Percentiles rank a stretch among this genome's conserved stretches.
These are phyloP conservation scores for Pleomassaria siparia DNA, from an alignment of 2,329 filamentous ascomycete genomes.

Conservation along the genomic window DNA sequence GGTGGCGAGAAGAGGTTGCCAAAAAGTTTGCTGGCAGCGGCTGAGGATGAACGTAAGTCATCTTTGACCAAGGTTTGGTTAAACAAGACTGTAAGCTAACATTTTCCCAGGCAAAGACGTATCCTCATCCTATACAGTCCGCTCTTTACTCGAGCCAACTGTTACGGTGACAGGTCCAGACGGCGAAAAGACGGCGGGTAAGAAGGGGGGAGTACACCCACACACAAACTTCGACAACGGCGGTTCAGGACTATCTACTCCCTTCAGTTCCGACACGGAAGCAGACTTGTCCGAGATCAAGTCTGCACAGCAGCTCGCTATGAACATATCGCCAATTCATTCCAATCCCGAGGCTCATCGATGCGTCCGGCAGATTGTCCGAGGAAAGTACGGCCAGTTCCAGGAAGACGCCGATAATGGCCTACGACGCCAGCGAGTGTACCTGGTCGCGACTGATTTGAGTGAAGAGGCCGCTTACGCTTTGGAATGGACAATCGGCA, in stretches of 20 bases:
- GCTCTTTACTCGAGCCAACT: conserved; percentile 67
- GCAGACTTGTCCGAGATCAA: conserved; percentile 82
- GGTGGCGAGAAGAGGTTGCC: conserved; percentile 46
- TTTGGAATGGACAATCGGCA: conserved; percentile 96
- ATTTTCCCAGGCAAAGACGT: conserved; percentile 53
- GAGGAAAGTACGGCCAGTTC: conserved; percentile 79
- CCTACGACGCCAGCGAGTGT: conserved; percentile 78
- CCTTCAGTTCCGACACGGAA: conserved; percentile 82
- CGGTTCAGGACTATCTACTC: conserved; percentile 59
- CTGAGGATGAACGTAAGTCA: conserved; percentile 77
- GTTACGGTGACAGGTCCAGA: conserved; percentile 66
- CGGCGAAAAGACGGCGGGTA: conserved; percentile 58
- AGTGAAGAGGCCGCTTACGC: conserved; percentile 94
- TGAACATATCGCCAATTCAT: conserved; percentile 78
- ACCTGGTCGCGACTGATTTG: conserved; percentile 92
- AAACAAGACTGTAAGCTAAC: conserved; percentile 8
- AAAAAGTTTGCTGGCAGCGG: conserved; percentile 69
- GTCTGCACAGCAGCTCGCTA: conserved; percentile 79
- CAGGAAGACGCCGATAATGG: conserved; percentile 78
- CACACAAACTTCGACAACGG: conserved; percentile 79
- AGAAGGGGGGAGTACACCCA: conserved; percentile 70
- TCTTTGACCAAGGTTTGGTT: not conserved
- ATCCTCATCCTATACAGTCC: conserved; percentile 59
- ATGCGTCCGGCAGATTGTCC: conserved; percentile 84
- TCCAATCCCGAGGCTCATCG: conserved; percentile 75